Evolutionary conservation across 148 eudicot species (phyloP).

Genomic region (Salicornia ramosissima): DNA sequence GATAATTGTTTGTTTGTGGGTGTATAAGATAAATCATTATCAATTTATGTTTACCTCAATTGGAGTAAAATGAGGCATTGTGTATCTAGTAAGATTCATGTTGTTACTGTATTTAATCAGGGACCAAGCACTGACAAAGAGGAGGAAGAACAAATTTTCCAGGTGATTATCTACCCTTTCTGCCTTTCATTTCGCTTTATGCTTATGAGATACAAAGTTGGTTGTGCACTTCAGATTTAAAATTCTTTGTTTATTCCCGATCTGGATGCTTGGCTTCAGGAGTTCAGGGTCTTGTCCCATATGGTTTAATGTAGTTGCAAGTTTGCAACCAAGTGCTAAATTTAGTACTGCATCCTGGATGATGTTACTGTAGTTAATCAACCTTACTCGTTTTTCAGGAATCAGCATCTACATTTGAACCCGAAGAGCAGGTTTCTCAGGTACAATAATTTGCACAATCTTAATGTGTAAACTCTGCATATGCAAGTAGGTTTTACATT

Average conservation of each 20-base stretch:
- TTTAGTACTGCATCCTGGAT: background rate
- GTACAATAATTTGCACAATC: conserved; percentile 12
- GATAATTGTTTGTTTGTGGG: background rate
- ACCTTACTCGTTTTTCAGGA: conserved; percentile 19
- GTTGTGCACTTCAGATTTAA: background rate
- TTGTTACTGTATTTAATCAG: conserved; percentile 3
- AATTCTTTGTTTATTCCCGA: conserved; percentile 4
- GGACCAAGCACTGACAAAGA: conserved; percentile 5
- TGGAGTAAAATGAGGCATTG: background rate
- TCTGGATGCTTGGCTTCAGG: background rate
- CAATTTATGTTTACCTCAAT: background rate
- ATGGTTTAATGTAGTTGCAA: background rate
- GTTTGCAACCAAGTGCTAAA: background rate
- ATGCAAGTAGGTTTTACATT: conserved; percentile 3
- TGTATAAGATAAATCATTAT: background rate
- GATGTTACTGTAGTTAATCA: background rate
- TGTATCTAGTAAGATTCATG: background rate
- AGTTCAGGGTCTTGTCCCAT: too few species aligned
- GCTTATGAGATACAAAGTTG: background rate
- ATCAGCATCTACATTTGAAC: conserved; percentile 18
- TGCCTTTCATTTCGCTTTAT: background rate
- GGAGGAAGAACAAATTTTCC: conserved; percentile 6
- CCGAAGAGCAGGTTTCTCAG: conserved; percentile 13
- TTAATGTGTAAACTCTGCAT: background rate
- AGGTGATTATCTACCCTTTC: conserved; percentile 15